Evolutionary conservation across 2,329 filamentous ascomycete genomes (phyloP).

Genomic region (Botrytis medusae): DNA sequence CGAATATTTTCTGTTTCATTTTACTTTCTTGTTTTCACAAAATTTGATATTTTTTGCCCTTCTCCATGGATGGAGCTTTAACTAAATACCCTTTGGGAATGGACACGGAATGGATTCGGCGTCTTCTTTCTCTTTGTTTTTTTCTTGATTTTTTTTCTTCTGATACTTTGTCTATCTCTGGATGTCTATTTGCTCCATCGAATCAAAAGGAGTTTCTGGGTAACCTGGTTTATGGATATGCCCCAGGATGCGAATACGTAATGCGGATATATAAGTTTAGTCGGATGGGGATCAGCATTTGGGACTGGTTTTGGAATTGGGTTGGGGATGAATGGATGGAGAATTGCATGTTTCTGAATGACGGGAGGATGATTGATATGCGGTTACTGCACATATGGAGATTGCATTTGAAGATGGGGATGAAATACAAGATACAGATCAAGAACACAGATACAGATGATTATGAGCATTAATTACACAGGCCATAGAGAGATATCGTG

Average conservation of each 20-base stretch:
- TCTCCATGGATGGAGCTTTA: slow-evolving; percentile 11
- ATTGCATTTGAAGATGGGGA: neutral
- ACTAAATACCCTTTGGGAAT: slow-evolving; percentile 19
- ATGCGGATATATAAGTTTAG: neutral
- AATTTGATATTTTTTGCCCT: neutral
- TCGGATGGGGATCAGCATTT: neutral
- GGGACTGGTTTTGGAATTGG: neutral
- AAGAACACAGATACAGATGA: neutral
- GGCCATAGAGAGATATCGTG: neutral
- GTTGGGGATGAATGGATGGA: neutral
- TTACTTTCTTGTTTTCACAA: slow-evolving; percentile 8
- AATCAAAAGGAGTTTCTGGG: slow-evolving; percentile 16
- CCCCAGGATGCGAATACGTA: slow-evolving; percentile 1
- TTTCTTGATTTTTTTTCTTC: neutral
- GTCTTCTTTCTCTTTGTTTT: slow-evolving; percentile 1
- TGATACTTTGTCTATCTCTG: neutral
- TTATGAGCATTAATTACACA: neutral
- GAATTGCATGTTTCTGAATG: neutral
- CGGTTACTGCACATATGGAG: slow-evolving; percentile 4
- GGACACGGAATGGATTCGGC: slow-evolving; percentile 3
- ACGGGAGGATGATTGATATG: neutral
- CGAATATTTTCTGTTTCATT: slow-evolving; percentile 8
- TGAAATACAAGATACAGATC: neutral
- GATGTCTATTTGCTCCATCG: neutral
- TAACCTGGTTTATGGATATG: slow-evolving; percentile 5